Base-by-base conservation (phyloP, 495 filamentous ascomycete genomes). In the Chaetomium fimeti region DNA sequence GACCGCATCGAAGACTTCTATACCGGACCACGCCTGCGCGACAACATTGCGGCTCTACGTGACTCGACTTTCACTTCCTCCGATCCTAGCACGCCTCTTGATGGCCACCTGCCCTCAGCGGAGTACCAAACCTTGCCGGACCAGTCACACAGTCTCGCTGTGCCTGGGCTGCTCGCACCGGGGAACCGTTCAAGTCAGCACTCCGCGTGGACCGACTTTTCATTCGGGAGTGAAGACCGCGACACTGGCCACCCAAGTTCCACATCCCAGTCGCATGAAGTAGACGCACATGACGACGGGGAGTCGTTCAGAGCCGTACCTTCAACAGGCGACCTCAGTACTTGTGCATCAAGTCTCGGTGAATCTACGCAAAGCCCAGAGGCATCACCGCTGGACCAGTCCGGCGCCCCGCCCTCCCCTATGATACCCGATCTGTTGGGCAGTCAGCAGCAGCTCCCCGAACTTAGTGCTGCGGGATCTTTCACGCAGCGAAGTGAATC, bases 151-250 rank as follows among this genome's bases (percentile, higher is more conserved):
- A 78, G 71, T 49, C 66, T 82, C 36, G 69, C 72, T 4, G 74
- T 82, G 12, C 80, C 80, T 32, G 74, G 73, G 47, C 75, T 78
- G 38, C 74, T 79, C 7, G 71, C 75, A 9, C 79, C 79, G 7
- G 72, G 73, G 55, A 80, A 82, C 64, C 77, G 81, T n/a, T 67
- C 74, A 24, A 85, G 83, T 62, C 77, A 81, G 38, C 75, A 78
- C 27, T 82, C 82, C 15, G 71, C 77, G 16, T 85, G 83, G 83
- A 85, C 83, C n/a, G 81, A 85, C 72, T 80, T 79, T 62, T 82
- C 83, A 1, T 74, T 85, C 48, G 81, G 80, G 16, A 82, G 80
- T 47, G 79, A 81, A 42, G 73, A 77, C 25, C 72, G 60, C n/a
- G 68, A 75, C 29, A 62, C 62, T 29, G 68, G 42, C 49, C 59